These are phyloP conservation scores for Neonectria punicea DNA, from an alignment of 2,329 filamentous ascomycete species.

Conservation along the genomic window DNA sequence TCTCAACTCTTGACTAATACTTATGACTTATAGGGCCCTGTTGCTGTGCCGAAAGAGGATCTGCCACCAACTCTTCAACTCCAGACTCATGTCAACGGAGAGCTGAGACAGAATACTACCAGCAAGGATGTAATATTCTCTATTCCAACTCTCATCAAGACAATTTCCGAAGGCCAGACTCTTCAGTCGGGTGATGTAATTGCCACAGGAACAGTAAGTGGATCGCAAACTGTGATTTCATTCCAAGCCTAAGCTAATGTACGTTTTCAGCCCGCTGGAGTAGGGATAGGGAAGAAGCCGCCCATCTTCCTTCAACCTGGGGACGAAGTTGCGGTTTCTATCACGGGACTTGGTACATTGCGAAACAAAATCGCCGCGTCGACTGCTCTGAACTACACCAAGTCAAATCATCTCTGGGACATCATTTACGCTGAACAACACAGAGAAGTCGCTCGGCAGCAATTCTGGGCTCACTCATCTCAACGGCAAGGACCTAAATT, in stretches of 20 bases:
- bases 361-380: slow-evolving; percentile 25
- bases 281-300: slow-evolving; percentile 56
- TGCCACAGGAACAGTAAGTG: slow-evolving; percentile 53
- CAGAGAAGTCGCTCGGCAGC: slow-evolving; percentile 26
- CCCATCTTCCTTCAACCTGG: slow-evolving; percentile 54
- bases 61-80: slow-evolving; percentile 55
- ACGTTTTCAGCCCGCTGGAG: slow-evolving; percentile 51
- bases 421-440: slow-evolving; percentile 29
- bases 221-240: not conserved
- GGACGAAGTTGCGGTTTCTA: slow-evolving; percentile 53
- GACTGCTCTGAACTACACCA: not conserved
- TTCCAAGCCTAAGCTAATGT: not conserved
- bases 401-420: slow-evolving; percentile 4
- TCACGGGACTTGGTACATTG: slow-evolving; percentile 32
- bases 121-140: slow-evolving; percentile 59
- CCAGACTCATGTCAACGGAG: slow-evolving; percentile 57
- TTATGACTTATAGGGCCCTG: slow-evolving; percentile 56
- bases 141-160: slow-evolving; percentile 54
- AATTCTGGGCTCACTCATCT: slow-evolving; percentile 48
- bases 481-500: slow-evolving; percentile 54
- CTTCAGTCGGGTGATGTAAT: slow-evolving; percentile 58
- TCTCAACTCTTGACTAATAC: not conserved
- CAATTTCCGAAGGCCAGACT: slow-evolving; percentile 55
- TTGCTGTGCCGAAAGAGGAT: slow-evolving; percentile 59
- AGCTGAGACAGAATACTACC: slow-evolving; percentile 56